Conservation (phyloP, 2,329 filamentous ascomycete species). For the Byssothecium circinans region DNA sequence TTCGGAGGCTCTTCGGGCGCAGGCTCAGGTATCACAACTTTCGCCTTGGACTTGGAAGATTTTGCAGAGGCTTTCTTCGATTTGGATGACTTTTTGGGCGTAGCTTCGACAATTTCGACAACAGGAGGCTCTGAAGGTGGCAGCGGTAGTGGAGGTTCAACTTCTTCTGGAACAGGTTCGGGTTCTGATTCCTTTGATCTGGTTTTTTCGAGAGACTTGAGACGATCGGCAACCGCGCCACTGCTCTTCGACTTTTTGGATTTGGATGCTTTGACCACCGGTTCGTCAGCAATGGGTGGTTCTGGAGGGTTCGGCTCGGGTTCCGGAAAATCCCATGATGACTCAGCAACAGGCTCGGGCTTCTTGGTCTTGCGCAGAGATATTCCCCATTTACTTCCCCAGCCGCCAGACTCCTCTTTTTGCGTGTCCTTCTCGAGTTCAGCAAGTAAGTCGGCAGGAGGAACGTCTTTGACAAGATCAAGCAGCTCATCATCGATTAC, state of each 20-base stretch:
- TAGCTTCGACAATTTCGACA: slow-evolving; percentile 33
- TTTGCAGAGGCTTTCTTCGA: slow-evolving; percentile 26
- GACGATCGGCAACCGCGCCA: slow-evolving; percentile 56
- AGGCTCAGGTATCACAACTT: slow-evolving; percentile 30
- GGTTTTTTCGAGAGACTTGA: slow-evolving; percentile 49
- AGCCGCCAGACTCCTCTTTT: slow-evolving; percentile 33
- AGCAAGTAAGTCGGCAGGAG: slow-evolving; percentile 35
- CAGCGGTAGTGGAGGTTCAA: slow-evolving; percentile 17
- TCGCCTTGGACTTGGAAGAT: slow-evolving; percentile 34
- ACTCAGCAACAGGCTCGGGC: slow-evolving; percentile 22
- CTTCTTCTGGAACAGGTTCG: slow-evolving; percentile 28
- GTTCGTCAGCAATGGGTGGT: slow-evolving; percentile 35
- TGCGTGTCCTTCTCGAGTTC: slow-evolving; percentile 42
- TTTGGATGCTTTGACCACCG: slow-evolving; percentile 22
- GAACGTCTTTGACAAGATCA: slow-evolving; percentile 38
- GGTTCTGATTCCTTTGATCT: slow-evolving; percentile 43
- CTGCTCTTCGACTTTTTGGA: slow-evolving; percentile 30
- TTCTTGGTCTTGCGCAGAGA: slow-evolving; percentile 47
- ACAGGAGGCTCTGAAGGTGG: slow-evolving; percentile 24
- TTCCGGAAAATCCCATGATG: slow-evolving; percentile 47
- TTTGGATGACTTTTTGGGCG: slow-evolving; percentile 37
- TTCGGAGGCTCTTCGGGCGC: slow-evolving; percentile 34
- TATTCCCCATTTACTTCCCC: slow-evolving; percentile 50
- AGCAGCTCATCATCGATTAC: slow-evolving; percentile 35
- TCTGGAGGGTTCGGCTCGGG: slow-evolving; percentile 48